A percentile compares a stretch with the other conserved stretches of the same genome.
Conservation (phyloP, 345 rosid species). For the Garcia nutans region DNA sequence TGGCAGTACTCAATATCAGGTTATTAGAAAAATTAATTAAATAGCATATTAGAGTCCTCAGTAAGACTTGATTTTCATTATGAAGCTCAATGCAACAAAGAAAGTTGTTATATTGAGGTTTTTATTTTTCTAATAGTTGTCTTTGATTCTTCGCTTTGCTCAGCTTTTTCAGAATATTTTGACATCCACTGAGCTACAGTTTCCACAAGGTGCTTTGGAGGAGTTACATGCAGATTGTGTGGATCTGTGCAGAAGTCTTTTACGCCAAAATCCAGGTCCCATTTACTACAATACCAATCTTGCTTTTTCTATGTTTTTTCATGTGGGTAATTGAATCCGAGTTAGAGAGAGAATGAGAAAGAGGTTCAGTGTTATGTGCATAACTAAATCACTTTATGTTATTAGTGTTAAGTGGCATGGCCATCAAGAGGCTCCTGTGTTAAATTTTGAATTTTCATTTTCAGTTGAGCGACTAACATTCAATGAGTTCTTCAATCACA, state of each 20-base stretch:
- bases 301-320: background rate
- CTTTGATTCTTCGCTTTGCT: constrained; percentile 21
- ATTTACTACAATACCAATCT: background rate
- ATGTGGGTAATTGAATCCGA: background rate
- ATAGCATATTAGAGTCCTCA: background rate
- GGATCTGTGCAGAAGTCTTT: constrained; percentile 68
- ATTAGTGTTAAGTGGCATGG: background rate
- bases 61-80: background rate
- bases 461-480: constrained; percentile 71
- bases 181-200: constrained; percentile 61
- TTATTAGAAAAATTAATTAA: constrained; percentile 18
- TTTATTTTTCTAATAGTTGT: constrained; percentile 13
- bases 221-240: constrained; percentile 73
- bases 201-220: constrained; percentile 55
- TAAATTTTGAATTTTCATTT: constrained; percentile 21
- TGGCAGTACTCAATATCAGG: constrained; percentile 73
- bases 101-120: background rate
- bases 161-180: constrained; percentile 81
- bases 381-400: background rate
- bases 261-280: constrained; percentile 66
- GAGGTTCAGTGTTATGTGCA: background rate
- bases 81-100: constrained; percentile 6
- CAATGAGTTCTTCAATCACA: constrained; percentile 72
- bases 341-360: background rate
- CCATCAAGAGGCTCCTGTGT: background rate